These are phyloP conservation scores for Monosporozyma siamensis DNA, from an alignment of 805 yeast genomes.

Conservation along the genomic window DNA sequence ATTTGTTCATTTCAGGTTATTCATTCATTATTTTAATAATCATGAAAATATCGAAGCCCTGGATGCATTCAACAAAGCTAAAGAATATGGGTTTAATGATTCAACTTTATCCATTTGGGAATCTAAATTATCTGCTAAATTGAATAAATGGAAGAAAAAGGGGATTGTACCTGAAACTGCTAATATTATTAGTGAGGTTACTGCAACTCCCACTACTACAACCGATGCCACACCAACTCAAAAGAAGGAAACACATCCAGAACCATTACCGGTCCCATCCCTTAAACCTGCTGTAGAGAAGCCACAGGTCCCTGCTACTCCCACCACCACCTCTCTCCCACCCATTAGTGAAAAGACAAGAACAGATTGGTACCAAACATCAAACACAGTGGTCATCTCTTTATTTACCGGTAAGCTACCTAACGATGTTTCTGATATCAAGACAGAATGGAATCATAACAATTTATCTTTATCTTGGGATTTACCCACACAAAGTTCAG, in stretches of 20 bases:
- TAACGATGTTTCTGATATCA: constrained; percentile 28
- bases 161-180: not conserved
- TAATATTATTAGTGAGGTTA: not conserved
- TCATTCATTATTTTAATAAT: constrained; percentile 37
- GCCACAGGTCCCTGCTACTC: not conserved
- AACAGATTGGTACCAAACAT: constrained; percentile 70
- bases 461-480: constrained; percentile 18
- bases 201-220: not conserved
- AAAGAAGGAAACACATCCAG: not conserved
- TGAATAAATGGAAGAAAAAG: not conserved
- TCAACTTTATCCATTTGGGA: constrained; percentile 33
- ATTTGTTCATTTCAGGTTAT: constrained; percentile 40
- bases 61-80: constrained; percentile 36
- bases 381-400: constrained; percentile 48
- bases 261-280: not conserved
- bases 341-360: constrained; percentile 25
- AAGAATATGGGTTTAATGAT: constrained; percentile 36
- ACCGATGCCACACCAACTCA: not conserved
- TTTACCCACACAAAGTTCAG: constrained; percentile 33
- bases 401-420: constrained; percentile 63
- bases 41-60: constrained; percentile 37
- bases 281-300: not conserved
- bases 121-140: not conserved
- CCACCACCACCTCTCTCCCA: not conserved
- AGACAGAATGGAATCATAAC: constrained; percentile 34